phyloP scores from a whole-genome alignment of 2,329 filamentous ascomycete genomes.

The Penicillium sp. region DNA sequence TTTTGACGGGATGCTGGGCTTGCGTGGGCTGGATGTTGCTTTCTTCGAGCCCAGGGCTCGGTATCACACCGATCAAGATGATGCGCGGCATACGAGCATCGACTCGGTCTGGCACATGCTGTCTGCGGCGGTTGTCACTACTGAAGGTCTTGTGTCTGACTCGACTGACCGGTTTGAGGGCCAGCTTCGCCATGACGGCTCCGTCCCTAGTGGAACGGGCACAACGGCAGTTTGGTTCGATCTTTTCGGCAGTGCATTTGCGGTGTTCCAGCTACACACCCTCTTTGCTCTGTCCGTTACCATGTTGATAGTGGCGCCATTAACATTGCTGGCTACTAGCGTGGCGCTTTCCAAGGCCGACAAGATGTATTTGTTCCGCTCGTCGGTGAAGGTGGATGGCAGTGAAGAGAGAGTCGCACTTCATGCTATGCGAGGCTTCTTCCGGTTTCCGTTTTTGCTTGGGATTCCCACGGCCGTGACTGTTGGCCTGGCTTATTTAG shows the following conservation, averaged over 20 bases:
- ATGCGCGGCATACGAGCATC: constrained; percentile 64
- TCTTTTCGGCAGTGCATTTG: constrained; percentile 73
- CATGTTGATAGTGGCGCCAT: constrained; percentile 70
- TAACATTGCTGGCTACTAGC: constrained; percentile 65
- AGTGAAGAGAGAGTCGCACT: constrained; percentile 59
- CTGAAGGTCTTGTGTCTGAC: constrained; percentile 64
- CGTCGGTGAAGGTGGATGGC: constrained; percentile 57
- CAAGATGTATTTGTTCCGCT: constrained; percentile 84
- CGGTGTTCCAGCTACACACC: constrained; percentile 70
- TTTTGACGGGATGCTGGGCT: constrained; percentile 69
- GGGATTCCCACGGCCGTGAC: constrained; percentile 62
- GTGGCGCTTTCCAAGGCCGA: constrained; percentile 64
- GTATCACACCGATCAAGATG: constrained; percentile 90
- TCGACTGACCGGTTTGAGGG: constrained; percentile 63
- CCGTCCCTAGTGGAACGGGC: constrained; percentile 61
- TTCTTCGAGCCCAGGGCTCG: constrained; percentile 80
- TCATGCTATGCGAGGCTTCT: constrained; percentile 74
- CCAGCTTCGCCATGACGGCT: constrained; percentile 52
- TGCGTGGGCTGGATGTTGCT: constrained; percentile 84
- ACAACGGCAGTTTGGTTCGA: constrained; percentile 87
- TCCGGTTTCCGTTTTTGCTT: constrained; percentile 75
- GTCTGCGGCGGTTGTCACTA: constrained; percentile 70
- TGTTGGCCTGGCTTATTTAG: constrained; percentile 65
- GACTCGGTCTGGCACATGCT: constrained; percentile 90
- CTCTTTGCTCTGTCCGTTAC: constrained; percentile 85